Evolutionary conservation across 2,329 filamentous ascomycete species (phyloP).

Genomic region (Colletotrichum limetticola): DNA sequence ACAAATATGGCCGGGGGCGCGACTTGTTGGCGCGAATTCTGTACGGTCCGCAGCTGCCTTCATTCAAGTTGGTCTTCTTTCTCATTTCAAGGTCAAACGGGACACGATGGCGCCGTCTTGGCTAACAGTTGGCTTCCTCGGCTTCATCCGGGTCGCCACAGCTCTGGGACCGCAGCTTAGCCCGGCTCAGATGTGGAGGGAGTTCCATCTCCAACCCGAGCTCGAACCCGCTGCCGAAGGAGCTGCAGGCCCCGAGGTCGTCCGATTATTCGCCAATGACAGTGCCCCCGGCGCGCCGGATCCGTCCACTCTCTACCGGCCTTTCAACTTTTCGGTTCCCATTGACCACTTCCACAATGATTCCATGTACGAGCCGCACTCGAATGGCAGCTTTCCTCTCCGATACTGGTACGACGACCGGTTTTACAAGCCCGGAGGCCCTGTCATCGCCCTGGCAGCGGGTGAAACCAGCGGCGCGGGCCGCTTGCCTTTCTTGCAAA

Average conservation of each 20-base stretch:
- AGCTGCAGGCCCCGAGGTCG: background rate
- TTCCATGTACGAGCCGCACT: slow-evolving; percentile 80
- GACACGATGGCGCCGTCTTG: background rate
- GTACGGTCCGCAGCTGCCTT: background rate
- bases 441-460: slow-evolving; percentile 79
- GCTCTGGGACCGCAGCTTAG: slow-evolving; percentile 26
- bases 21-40: background rate
- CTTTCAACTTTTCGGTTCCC: slow-evolving; percentile 57
- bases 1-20: background rate
- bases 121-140: slow-evolving; percentile 2
- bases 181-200: slow-evolving; percentile 16
- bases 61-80: too few species aligned
- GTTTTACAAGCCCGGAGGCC: slow-evolving; percentile 81
- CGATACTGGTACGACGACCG: slow-evolving; percentile 87
- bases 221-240: background rate
- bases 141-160: slow-evolving; percentile 1
- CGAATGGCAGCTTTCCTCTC: slow-evolving; percentile 72
- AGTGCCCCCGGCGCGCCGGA: background rate
- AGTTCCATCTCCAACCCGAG: background rate
- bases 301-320: slow-evolving; percentile 45
- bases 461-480: slow-evolving; percentile 74
- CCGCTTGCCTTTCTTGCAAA: slow-evolving; percentile 77
- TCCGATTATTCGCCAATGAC: background rate
- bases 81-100: background rate
- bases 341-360: slow-evolving; percentile 90